Evolutionary conservation across 345 rosid genomes (phyloP), one percentile per base, ranked within the genome.

Genomic region (Dipteronia dyeriana): DNA sequence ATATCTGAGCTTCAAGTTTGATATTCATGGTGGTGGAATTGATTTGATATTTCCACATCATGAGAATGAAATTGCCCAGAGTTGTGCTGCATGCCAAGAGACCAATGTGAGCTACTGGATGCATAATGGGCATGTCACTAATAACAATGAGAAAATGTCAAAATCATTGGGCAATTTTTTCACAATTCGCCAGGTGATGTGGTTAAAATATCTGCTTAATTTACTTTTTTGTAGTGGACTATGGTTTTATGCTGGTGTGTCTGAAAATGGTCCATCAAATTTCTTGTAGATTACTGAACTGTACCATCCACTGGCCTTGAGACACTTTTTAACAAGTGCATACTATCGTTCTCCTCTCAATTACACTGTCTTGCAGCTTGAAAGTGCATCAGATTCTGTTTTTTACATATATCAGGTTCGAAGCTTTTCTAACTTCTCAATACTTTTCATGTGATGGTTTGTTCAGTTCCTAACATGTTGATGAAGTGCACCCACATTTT

Each of bases 51-150:
- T 91, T 81, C 97, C 96, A 5, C 93, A 91, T 81, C 97, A 92
- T 82, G 98, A 94, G 71, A 94, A 94, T 76, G 97, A 94, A 84
- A 85, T 91, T n/a, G 93, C 97, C 3, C 98, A 92, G 84, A 91
- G 97, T 20, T 82, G 84, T 76, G 97, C 95, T 67, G 95, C 97
- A 71, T 88, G 87, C 76, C 78, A 82, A 77, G 88, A 89, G 62
- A 82, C 92, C 81, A 74, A 72, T 26, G 86, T 91, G n/a, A 87
- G 77, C 26, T 91, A 89, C 78, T 92, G 98, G 98, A 74, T 92
- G 88, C 98, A 94, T 82, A 94, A 94, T 84, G 98, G 97, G 60
- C 97, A 92, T 82, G 97, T 92, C 60, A 94, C 95, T 5, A 91
- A 90, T 67, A 87, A 91, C 76, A 85, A 90, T 65, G 91, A 86